Evolutionary conservation across 176 grass and related monocot species (phyloP).

Genomic region (Aegilops umbellulata): DNA sequence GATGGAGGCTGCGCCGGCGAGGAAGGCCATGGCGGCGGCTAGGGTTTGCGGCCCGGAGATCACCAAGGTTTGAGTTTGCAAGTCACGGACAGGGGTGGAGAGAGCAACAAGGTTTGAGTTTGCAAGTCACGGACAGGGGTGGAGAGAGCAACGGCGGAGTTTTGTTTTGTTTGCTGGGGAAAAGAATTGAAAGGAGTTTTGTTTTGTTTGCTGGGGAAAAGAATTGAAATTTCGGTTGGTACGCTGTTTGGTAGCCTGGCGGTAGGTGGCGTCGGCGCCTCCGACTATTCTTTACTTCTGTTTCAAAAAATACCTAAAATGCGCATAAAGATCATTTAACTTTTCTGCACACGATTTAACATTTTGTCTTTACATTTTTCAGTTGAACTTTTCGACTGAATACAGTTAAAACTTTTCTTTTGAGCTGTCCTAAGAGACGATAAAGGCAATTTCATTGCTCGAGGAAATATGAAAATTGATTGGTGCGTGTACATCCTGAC

Average conservation of each 20-base stretch:
- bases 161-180: neutral
- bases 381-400: no score
- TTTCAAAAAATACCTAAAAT: no score
- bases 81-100: neutral
- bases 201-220: neutral
- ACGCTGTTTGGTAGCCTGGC: neutral
- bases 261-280: neutral
- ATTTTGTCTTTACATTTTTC: no score
- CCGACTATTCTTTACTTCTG: neutral
- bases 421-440: no score
- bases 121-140: neutral
- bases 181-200: constrained; percentile 14
- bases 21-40: constrained; percentile 52
- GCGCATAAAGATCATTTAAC: no score
- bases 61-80: constrained; percentile 3
- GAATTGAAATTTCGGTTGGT: neutral
- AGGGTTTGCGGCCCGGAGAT: constrained; percentile 44
- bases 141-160: constrained; percentile 6
- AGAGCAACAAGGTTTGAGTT: neutral
- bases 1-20: constrained; percentile 25
- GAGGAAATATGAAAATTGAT: no score
- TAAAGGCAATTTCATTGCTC: no score
- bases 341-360: no score
- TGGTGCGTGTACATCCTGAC: no score
- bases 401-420: no score